Base-by-base conservation (phyloP, 73 alveolate species). In the Paramecium bursaria region DNA sequence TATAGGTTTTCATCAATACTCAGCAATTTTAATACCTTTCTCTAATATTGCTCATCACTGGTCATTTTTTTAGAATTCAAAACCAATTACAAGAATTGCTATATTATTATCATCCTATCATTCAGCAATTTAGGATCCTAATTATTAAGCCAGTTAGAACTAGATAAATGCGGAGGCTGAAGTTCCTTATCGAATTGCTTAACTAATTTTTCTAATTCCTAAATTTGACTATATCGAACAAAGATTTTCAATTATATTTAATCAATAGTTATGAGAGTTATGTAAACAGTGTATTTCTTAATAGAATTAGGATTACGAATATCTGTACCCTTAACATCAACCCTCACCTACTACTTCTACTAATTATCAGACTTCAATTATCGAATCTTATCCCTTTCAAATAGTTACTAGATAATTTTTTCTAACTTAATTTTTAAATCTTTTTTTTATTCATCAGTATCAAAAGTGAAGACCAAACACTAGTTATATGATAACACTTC, bases 201-300 rank as follows among this genome's bases (percentile, higher is more conserved):
- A 1, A 67, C 82, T 19, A 67, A 21, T 0, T 17, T 4, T 67
- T 67, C 22, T 14, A 67, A n/a, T 11, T 44, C 23, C 7, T 21
- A 53, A 39, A 67, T 42, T 42, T 67, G 14, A 7, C 82, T 33
- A 13, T 67, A 67, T 39, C 82, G 33, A 4, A 67, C 82, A 67
- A 67, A 67, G 9, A 42, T 35, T 30, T 67, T 67, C 0, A 23
- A 25, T 67, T 67, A n/a, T 25, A 31, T 30, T 35, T 42, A 53
- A 11, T 67, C 23, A 67, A 67, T 67, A 9, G 15, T 25, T 1
- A 67, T 27, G 1, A 25, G 10, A 3, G n/a, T 15, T 14, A 67
- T 17, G 17, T 67, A 67, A 1, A 67, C 39, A 6, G 82, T 67
- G 27, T 35, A 67, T 15, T 42, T 53, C 7, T 67, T n/a, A n/a